These are phyloP conservation scores for Phialophora expanda DNA, from an alignment of 2,329 filamentous ascomycete genomes.

Conservation along the genomic window DNA sequence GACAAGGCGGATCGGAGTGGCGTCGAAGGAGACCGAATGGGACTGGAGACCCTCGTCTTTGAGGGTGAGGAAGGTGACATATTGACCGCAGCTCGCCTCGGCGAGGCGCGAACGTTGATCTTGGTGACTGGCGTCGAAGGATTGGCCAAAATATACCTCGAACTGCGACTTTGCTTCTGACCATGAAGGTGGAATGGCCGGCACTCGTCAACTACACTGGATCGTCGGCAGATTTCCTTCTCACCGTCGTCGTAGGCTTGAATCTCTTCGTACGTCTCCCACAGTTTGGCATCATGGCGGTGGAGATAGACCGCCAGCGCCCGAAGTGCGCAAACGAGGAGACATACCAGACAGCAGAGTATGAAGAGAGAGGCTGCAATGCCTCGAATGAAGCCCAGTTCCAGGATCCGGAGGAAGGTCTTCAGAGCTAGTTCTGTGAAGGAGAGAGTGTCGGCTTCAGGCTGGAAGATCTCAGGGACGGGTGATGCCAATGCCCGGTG, in stretches of 20 bases:
- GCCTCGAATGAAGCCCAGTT: slow-evolving; percentile 29
- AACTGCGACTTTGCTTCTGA: slow-evolving; percentile 12
- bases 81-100: slow-evolving; percentile 1
- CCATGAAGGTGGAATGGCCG: slow-evolving; percentile 1
- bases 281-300: slow-evolving; percentile 22
- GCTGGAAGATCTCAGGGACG: slow-evolving; percentile 22
- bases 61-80: slow-evolving; percentile 2
- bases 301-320: slow-evolving; percentile 21
- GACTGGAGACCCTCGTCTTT: background rate
- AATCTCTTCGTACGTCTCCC: slow-evolving; percentile 17
- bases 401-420: slow-evolving; percentile 26
- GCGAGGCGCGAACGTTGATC: slow-evolving; percentile 26
- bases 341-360: slow-evolving; percentile 24
- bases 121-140: slow-evolving; percentile 20
- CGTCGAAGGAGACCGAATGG: slow-evolving; percentile 4
- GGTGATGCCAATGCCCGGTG: slow-evolving; percentile 17
- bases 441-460: slow-evolving; percentile 26
- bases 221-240: background rate
- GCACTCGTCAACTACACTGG: background rate
- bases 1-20: slow-evolving; percentile 32
- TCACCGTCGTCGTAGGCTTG: background rate
- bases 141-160: slow-evolving; percentile 15
- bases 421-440: slow-evolving; percentile 28
- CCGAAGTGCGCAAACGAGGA: slow-evolving; percentile 26
- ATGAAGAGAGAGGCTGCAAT: slow-evolving; percentile 24